A percentile compares a stretch with the other conserved stretches of the same genome.
Evolutionary conservation across 257 asterid species (phyloP).

Genomic region (Solanum tacnaense): DNA sequence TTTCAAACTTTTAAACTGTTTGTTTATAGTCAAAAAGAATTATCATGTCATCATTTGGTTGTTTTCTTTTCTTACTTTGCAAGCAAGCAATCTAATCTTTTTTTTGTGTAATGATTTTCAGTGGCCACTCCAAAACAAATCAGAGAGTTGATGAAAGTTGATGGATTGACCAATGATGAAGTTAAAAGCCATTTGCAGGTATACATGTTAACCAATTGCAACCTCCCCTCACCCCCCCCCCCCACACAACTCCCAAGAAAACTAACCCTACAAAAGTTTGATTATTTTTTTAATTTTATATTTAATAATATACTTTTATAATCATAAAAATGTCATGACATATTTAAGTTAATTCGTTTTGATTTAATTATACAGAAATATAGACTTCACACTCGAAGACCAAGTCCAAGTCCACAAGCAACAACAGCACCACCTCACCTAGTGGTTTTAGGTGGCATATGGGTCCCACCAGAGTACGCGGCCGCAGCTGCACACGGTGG

Average conservation of each 20-base stretch:
- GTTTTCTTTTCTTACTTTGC: neutral
- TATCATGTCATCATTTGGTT: neutral
- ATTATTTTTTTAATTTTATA: neutral
- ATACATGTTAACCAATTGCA: neutral
- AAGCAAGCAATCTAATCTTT: neutral
- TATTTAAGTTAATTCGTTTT: neutral
- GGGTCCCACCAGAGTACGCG: conserved; percentile 93
- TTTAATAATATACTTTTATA: neutral
- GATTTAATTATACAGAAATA: conserved; percentile 46
- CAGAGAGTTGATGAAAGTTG: conserved; percentile 94
- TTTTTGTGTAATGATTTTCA: conserved; percentile 26
- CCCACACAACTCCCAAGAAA: neutral
- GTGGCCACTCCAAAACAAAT: conserved; percentile 98
- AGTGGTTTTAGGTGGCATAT: conserved; percentile 82
- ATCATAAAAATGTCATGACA: neutral
- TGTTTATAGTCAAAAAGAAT: neutral
- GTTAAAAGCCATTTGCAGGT: conserved; percentile 99
- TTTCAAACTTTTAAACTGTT: neutral
- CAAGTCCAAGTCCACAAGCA: conserved; percentile 81
- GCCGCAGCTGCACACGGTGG: conserved; percentile 55
- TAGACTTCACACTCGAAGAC: conserved; percentile 95
- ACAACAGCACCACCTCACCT: conserved; percentile 53
- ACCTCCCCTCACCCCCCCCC: too few relatives aligned
- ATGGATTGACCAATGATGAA: conserved; percentile 97
- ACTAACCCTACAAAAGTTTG: neutral